These are phyloP conservation scores for Chimonanthus salicifolius DNA, from an alignment of 164 flowering plant species.

Conservation along the genomic window DNA sequence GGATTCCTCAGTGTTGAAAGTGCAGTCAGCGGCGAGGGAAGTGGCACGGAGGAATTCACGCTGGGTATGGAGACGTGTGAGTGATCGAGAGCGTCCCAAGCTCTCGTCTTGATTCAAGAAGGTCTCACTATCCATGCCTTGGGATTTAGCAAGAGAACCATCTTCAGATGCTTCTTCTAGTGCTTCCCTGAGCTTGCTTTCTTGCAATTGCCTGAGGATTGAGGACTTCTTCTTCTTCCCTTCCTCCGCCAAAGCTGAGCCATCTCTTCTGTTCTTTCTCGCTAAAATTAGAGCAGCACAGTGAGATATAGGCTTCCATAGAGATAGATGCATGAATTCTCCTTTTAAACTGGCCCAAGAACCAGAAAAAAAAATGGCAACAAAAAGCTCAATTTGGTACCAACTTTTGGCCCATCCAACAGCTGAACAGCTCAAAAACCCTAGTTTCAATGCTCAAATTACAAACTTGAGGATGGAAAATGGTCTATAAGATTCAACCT, in stretches of 20 bases:
- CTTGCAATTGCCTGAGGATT: constrained; percentile 59
- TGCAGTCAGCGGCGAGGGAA: constrained; percentile 52
- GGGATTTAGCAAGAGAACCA: constrained; percentile 75
- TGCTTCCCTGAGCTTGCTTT: constrained; percentile 81
- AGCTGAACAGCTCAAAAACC: background rate
- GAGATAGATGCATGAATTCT: constrained; percentile 56
- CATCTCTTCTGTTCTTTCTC: constrained; percentile 60
- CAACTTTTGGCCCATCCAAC: constrained; percentile 5
- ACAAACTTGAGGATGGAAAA: constrained; percentile 10
- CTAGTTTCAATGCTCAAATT: constrained; percentile 15
- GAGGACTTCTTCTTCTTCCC: constrained; percentile 44
- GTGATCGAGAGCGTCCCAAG: constrained; percentile 52
- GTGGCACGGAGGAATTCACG: constrained; percentile 59
- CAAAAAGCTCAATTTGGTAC: constrained; percentile 3
- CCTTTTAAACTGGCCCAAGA: constrained; percentile 1
- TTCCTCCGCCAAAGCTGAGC: constrained; percentile 41
- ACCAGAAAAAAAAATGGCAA: constrained; percentile 14
- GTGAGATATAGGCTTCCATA: constrained; percentile 89
- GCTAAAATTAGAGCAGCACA: constrained; percentile 75
- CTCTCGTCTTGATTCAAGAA: constrained; percentile 29
- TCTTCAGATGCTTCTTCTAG: constrained; percentile 90
- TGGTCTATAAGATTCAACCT: no score
- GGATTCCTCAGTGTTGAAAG: constrained; percentile 29
- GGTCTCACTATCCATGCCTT: constrained; percentile 50
- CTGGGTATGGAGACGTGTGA: constrained; percentile 58